Percentiles rank a stretch among this genome's conserved stretches.
phyloP scores from a whole-genome alignment of 1,139 yeast genomes.

The Yamadazyma songkhlaensis region DNA sequence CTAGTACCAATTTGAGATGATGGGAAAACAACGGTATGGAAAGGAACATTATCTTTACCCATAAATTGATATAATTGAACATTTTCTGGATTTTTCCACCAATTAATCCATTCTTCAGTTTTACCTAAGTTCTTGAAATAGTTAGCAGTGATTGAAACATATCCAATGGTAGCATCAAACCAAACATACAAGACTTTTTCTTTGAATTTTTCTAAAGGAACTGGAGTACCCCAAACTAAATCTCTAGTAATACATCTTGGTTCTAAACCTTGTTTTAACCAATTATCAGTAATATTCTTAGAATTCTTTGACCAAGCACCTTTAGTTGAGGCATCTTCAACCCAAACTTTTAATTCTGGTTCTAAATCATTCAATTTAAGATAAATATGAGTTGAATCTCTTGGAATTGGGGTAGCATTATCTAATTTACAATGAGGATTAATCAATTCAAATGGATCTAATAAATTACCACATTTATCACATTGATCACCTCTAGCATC shows the following conservation, averaged over 20 bases:
- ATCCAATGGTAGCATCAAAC: constrained; percentile 98
- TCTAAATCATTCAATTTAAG: constrained; percentile 81
- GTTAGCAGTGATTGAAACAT: constrained; percentile 92
- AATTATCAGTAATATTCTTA: constrained; percentile 79
- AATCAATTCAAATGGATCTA: constrained; percentile 90
- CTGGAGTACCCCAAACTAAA: constrained; percentile 97
- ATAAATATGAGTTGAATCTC: constrained; percentile 82
- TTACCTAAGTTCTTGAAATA: constrained; percentile 59
- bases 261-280: constrained; percentile 91
- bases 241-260: constrained; percentile 98
- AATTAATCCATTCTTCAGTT: constrained; percentile 61
- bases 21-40: constrained; percentile 98
- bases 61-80: constrained; percentile 91
- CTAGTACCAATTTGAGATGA: constrained; percentile 84
- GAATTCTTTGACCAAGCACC: constrained; percentile 95
- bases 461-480: constrained; percentile 88
- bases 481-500: constrained; percentile 99
- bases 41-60: constrained; percentile 99
- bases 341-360: constrained; percentile 71
- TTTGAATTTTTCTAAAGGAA: constrained; percentile 75
- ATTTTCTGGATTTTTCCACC: constrained; percentile 91
- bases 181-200: constrained; percentile 94
- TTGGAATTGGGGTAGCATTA: constrained; percentile 73
- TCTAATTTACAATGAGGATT: constrained; percentile 96
- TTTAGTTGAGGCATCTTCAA: constrained; percentile 57